These are phyloP conservation scores for Gloeostereum incarnatum DNA, from an alignment of 768 basidiomycete genomes.

Conservation along the genomic window DNA sequence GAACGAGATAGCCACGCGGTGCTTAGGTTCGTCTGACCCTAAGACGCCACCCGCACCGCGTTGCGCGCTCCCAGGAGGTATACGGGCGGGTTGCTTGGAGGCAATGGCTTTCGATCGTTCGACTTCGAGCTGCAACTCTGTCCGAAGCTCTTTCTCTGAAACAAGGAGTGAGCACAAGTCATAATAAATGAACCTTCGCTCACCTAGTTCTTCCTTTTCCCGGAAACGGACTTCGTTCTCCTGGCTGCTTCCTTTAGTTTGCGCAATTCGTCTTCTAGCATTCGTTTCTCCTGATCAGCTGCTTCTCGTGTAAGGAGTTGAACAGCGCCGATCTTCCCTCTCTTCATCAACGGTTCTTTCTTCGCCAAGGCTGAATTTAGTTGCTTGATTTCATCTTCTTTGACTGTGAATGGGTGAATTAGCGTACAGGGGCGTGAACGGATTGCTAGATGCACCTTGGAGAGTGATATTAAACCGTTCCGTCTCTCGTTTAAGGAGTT, in stretches of 20 bases:
- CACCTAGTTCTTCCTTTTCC: slow-evolving; percentile 41
- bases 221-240: slow-evolving; percentile 13
- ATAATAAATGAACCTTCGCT: slow-evolving; percentile 9
- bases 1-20: slow-evolving; percentile 52
- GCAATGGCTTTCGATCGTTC: slow-evolving; percentile 38
- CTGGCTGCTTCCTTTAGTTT: slow-evolving; percentile 22
- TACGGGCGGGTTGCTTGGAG: slow-evolving; percentile 31
- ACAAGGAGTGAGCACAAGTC: slow-evolving; percentile 2
- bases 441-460: slow-evolving; percentile 33
- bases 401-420: slow-evolving; percentile 29
- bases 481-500: slow-evolving; percentile 35
- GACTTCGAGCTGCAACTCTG: slow-evolving; percentile 61
- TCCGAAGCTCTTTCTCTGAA: slow-evolving; percentile 39
- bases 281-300: slow-evolving; percentile 59
- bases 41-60: slow-evolving; percentile 22
- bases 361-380: slow-evolving; percentile 45
- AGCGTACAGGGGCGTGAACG: slow-evolving; percentile 2
- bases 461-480: slow-evolving; percentile 40
- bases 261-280: slow-evolving; percentile 35
- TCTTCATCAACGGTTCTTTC: slow-evolving; percentile 42
- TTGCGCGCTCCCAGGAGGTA: slow-evolving; percentile 24
- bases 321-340: slow-evolving; percentile 39
- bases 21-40: slow-evolving; percentile 45
- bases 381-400: slow-evolving; percentile 45
- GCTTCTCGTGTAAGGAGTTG: slow-evolving; percentile 68